These are phyloP conservation scores for Xylaria longipes DNA, from an alignment of 495 filamentous ascomycete species.

Conservation along the genomic window DNA sequence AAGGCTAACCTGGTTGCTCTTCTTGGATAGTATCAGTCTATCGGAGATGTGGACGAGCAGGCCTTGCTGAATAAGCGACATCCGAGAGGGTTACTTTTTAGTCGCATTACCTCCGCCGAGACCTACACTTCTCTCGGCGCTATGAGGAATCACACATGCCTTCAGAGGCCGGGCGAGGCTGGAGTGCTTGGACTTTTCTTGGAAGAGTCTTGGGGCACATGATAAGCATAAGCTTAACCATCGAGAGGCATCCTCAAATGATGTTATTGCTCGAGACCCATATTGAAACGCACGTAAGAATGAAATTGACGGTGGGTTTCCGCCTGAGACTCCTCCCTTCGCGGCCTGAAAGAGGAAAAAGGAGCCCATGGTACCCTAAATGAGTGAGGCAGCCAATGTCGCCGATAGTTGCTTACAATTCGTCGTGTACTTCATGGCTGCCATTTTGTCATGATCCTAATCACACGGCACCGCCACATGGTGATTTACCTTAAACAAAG, in stretches of 20 bases:
- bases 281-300: not conserved
- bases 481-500: not conserved
- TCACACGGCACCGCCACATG: slow-evolving; percentile 1
- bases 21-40: not conserved
- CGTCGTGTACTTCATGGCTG: not conserved
- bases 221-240: not conserved
- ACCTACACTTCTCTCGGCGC: slow-evolving; percentile 1
- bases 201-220: slow-evolving; percentile 7
- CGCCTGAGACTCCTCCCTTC: not conserved
- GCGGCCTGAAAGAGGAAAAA: not conserved
- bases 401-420: not conserved
- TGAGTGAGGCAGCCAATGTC: slow-evolving; percentile 6
- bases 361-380: not conserved
- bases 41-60: not conserved
- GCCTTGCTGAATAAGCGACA: slow-evolving; percentile 3
- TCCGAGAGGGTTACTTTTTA: not conserved
- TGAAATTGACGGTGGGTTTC: not conserved
- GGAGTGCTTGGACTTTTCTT: slow-evolving; percentile 5
- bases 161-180: not conserved
- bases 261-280: not conserved
- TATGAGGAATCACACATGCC: not conserved
- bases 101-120: not conserved
- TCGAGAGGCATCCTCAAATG: not conserved
- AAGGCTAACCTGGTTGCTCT: not conserved
- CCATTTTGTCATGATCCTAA: not conserved